Evolutionary conservation across 1,284 basidiomycete species (phyloP).

Genomic region (Thelephora terrestris): DNA sequence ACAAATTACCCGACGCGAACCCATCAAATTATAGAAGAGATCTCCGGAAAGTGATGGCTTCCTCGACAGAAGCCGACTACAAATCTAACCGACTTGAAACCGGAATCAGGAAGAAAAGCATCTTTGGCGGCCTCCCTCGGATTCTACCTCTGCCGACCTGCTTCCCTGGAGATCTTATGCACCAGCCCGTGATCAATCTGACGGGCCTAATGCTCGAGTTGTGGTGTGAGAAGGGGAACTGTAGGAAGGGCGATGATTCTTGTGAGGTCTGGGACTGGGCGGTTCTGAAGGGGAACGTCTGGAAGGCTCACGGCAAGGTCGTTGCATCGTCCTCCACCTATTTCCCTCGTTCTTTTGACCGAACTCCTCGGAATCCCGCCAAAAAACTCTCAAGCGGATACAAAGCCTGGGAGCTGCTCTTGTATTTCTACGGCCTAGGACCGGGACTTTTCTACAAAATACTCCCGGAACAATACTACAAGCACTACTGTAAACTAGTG

Average conservation of each 20-base stretch:
- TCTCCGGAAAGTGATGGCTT: conserved; percentile 3
- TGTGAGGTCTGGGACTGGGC: conserved; percentile 25
- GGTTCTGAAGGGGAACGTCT: conserved; percentile 18
- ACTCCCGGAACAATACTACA: too few relatives aligned
- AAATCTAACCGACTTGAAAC: conserved; percentile 9
- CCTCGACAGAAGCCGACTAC: conserved; percentile 7
- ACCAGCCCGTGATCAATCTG: conserved; percentile 21
- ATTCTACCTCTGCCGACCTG: conserved; percentile 10
- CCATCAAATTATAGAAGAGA: too few relatives aligned
- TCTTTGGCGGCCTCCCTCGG: conserved; percentile 9
- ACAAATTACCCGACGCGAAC: background rate
- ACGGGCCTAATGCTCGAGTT: conserved; percentile 18
- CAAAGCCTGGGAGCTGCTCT: conserved; percentile 21
- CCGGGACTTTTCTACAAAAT: too few relatives aligned
- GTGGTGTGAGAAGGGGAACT: conserved; percentile 16
- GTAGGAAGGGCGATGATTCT: too few relatives aligned
- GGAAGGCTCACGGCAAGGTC: conserved; percentile 24
- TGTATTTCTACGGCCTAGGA: too few relatives aligned
- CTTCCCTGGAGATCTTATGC: too few relatives aligned
- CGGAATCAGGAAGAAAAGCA: conserved; percentile 14
- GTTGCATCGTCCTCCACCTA: conserved; percentile 11
- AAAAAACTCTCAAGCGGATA: conserved; percentile 23
- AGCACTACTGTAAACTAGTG: too few relatives aligned
- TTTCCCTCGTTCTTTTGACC: conserved; percentile 20
- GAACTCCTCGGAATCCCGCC: conserved; percentile 19